These are phyloP conservation scores for Linnemannia elongata DNA, from an alignment of 192 early-diverging fungal species.

Conservation along the genomic window DNA sequence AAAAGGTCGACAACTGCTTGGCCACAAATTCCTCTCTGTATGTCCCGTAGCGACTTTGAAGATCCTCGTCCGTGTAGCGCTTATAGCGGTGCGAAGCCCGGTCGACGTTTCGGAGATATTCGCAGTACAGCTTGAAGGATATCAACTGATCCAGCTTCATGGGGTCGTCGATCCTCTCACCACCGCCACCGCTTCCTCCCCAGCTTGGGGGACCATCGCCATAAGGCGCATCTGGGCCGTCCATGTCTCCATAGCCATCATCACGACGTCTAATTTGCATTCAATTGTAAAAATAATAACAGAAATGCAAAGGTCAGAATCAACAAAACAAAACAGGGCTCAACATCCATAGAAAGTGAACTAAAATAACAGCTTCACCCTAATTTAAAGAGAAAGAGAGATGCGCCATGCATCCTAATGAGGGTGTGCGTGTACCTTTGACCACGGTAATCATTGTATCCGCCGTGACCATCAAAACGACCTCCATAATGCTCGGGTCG, in stretches of 20 bases:
- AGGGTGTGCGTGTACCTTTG: slow-evolving; percentile 37
- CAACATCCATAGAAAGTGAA: background rate
- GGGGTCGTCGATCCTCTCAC: slow-evolving; percentile 73
- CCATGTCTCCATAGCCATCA: slow-evolving; percentile 59
- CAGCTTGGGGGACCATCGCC: slow-evolving; percentile 53
- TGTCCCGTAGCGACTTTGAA: slow-evolving; percentile 81
- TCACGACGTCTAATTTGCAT: slow-evolving; percentile 35
- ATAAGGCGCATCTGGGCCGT: slow-evolving; percentile 55
- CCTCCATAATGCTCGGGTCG: slow-evolving; percentile 48
- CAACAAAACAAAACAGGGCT: background rate
- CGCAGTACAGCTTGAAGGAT: slow-evolving; percentile 80
- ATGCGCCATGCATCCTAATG: background rate
- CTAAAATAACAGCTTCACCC: background rate
- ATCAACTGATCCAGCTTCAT: slow-evolving; percentile 82
- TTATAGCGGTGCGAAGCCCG: slow-evolving; percentile 65
- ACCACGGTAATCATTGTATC: slow-evolving; percentile 59
- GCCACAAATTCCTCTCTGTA: slow-evolving; percentile 86
- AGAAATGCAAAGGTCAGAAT: background rate
- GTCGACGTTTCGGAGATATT: slow-evolving; percentile 71
- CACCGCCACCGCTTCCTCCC: slow-evolving; percentile 28
- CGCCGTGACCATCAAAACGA: slow-evolving; percentile 56
- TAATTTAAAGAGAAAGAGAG: background rate
- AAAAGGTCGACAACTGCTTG: slow-evolving; percentile 80
- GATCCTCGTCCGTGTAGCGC: slow-evolving; percentile 81
- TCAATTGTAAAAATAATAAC: background rate